Evolutionary conservation across 2,329 filamentous ascomycete species (phyloP), one percentile per base, ranked within the genome.

Genomic region (Plenodomus tracheiphilus): DNA sequence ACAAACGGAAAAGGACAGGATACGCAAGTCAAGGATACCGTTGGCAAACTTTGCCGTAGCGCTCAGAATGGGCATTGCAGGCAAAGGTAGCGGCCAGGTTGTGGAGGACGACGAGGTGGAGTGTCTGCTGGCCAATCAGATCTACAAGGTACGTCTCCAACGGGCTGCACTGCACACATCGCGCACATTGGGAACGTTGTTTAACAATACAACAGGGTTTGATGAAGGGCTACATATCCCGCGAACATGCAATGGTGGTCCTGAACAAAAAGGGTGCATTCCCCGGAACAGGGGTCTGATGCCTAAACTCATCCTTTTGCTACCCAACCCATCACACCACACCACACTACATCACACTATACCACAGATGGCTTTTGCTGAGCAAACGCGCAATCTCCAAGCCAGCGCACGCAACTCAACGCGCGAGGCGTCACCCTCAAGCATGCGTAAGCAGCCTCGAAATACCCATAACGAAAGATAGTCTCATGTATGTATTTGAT

Each of bases 161-260:
- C 19, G 30, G 30, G 37, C 30, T 41, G 6, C 47, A 45, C 58
- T 46, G 50, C 56, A 51, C 37, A 51, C 49, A 46, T 42, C 46
- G 57, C 51, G 22, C 34, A 40, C 21, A 30, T 36, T 30, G 36
- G 17, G 17, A 55, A 60, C 71, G 45, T 70, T 52, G 10, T 18
- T 19, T 39, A 16, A 39, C 28, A 37, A 17, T 36, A 34, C 34
- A 38, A 15, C 59, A 96, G 91, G 89, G 88, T 50, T 80, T 94
- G 19, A 96, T 99, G 89, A 99, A 97, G 75, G 94, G 95, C 35
- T 99, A 99, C 74, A 99, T 99, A 60, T 87, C 93, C 25, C 87
- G 93, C 46, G 92, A 96, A 61, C 85, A 89, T 60, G 88, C 88
- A 28, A 92, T 92, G 59, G 88, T 99, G 21, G 94, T 99, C 17